Percentiles rank a stretch among this genome's conserved stretches.
Evolutionary conservation across 768 basidiomycete species (phyloP).

Genomic region (Dentipellis fragilis): DNA sequence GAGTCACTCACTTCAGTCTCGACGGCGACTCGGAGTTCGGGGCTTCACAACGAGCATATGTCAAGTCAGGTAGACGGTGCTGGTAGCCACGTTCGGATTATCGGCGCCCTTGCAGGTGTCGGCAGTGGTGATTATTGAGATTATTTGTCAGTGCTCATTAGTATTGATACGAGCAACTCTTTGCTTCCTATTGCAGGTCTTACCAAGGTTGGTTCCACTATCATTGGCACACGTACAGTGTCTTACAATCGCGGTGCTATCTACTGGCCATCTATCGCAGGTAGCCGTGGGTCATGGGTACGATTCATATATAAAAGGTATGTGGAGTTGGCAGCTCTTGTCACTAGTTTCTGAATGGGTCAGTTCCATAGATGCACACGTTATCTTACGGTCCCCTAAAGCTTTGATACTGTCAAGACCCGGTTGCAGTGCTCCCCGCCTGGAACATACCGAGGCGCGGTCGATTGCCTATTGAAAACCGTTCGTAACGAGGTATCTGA

Average conservation of each 20-base stretch:
- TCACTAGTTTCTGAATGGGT: no score
- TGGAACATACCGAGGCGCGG: slow-evolving; percentile 50
- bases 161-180: not conserved
- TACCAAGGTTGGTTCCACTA: not conserved
- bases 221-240: not conserved
- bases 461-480: slow-evolving; percentile 48
- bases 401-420: slow-evolving; percentile 68
- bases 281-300: slow-evolving; percentile 66
- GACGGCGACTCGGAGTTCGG: no score
- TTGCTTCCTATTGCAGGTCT: not conserved
- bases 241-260: not conserved
- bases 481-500: slow-evolving; percentile 46
- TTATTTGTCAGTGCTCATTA: not conserved
- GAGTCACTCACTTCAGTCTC: no score
- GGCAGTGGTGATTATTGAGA: not conserved
- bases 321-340: no score
- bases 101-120: not conserved
- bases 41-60: not conserved
- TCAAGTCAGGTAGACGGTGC: not conserved
- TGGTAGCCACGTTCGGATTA: not conserved
- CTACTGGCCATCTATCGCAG: slow-evolving; percentile 20
- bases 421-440: slow-evolving; percentile 60
- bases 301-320: not conserved
- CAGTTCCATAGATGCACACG: not conserved
- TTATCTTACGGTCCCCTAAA: slow-evolving; percentile 14